These are phyloP conservation scores for Apiotrichum laibachii DNA, from an alignment of 1,284 basidiomycete genomes.

Conservation along the genomic window DNA sequence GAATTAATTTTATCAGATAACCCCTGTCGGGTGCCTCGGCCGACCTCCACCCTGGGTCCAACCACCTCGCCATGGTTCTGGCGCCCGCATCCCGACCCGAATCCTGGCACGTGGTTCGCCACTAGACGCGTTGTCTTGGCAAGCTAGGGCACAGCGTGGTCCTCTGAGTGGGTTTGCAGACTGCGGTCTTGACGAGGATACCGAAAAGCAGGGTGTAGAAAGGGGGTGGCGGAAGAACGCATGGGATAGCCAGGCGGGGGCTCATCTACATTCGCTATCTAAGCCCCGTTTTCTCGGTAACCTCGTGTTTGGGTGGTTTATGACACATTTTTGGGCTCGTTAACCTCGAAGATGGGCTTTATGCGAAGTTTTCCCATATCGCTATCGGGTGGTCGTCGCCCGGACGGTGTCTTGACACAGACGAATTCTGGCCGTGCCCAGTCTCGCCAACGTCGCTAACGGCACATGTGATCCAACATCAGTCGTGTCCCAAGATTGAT, in stretches of 20 bases:
- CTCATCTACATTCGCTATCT: background rate
- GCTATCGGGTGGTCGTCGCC: background rate
- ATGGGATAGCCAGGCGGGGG: background rate
- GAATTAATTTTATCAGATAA: conserved; percentile 3
- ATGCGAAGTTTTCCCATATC: background rate
- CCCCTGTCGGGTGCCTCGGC: background rate
- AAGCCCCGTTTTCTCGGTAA: background rate
- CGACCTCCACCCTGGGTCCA: background rate
- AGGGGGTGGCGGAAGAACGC: background rate
- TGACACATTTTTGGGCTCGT: background rate
- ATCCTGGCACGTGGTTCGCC: background rate
- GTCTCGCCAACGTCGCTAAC: background rate
- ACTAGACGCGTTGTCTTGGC: too few relatives aligned
- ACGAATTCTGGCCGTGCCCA: background rate
- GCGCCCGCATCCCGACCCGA: background rate
- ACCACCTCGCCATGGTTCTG: background rate
- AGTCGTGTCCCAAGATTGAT: too few relatives aligned
- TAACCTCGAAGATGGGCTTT: background rate
- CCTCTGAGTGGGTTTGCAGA: too few relatives aligned
- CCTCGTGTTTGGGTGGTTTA: background rate
- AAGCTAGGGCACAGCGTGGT: too few relatives aligned
- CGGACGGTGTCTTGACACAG: background rate
- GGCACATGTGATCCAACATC: too few relatives aligned
- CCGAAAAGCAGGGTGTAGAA: background rate
- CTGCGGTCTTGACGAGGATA: too few relatives aligned